These are phyloP conservation scores for Dioszegia crocea DNA, from an alignment of 768 basidiomycete genomes.

Conservation along the genomic window DNA sequence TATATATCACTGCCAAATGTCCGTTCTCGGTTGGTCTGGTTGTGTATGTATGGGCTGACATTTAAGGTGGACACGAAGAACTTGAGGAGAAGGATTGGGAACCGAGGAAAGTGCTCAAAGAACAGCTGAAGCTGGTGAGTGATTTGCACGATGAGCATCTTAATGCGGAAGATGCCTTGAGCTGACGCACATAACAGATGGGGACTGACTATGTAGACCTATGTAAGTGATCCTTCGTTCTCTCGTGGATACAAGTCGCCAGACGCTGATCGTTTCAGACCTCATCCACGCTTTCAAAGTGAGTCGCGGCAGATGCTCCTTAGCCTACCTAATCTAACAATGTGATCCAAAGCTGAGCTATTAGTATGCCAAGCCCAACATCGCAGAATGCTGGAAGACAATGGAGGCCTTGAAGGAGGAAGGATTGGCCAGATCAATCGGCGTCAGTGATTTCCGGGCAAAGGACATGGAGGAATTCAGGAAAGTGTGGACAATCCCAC, in stretches of 20 bases:
- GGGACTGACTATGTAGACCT: conserved; percentile 21
- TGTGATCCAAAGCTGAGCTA: conserved; percentile 5
- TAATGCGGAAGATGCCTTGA: too few species aligned
- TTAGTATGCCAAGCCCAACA: background rate
- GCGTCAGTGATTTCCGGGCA: conserved; percentile 51
- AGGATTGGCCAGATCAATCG: conserved; percentile 53
- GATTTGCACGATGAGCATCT: background rate
- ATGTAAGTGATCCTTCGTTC: conserved; percentile 49
- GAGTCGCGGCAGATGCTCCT: background rate
- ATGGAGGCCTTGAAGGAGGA: conserved; percentile 60
- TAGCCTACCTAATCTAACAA: too few species aligned
- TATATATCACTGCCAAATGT: conserved; percentile 58
- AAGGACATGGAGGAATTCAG: conserved; percentile 47
- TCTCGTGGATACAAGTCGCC: too few species aligned
- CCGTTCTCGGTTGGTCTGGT: background rate
- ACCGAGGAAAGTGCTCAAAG: conserved; percentile 56
- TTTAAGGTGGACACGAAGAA: background rate
- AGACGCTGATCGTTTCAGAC: conserved; percentile 45
- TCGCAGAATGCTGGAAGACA: conserved; percentile 59
- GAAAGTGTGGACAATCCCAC: conserved; percentile 40
- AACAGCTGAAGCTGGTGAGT: conserved; percentile 58
- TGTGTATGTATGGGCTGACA: background rate
- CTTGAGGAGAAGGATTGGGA: conserved; percentile 11
- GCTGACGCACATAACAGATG: too few species aligned
- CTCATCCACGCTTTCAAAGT: conserved; percentile 52